These are phyloP conservation scores for Talaromyces funiculosus DNA, from an alignment of 2,329 filamentous ascomycete species.

Conservation along the genomic window DNA sequence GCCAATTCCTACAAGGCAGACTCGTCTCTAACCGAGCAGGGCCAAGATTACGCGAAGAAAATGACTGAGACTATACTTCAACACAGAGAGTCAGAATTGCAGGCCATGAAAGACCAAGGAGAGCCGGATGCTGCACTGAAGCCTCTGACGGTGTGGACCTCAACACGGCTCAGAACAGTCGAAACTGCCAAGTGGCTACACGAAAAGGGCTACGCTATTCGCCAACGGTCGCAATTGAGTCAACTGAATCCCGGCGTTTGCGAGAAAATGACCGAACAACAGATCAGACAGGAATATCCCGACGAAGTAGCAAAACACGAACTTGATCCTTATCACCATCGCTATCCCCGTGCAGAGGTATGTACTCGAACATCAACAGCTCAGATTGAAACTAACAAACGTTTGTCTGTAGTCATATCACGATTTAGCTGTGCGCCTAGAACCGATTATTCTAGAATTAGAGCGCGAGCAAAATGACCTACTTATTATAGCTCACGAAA, in stretches of 20 bases:
- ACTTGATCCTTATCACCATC: constrained; percentile 90
- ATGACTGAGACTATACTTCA: constrained; percentile 79
- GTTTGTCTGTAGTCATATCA: constrained; percentile 72
- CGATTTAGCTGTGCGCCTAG: constrained; percentile 92
- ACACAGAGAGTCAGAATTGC: constrained; percentile 76
- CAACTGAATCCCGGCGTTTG: constrained; percentile 95
- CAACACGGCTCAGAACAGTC: constrained; percentile 80
- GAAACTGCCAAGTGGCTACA: constrained; percentile 83
- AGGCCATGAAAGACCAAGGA: constrained; percentile 61
- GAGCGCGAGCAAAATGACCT: constrained; percentile 96
- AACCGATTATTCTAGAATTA: constrained; percentile 94
- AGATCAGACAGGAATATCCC: constrained; percentile 75
- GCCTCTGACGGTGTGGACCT: constrained; percentile 89
- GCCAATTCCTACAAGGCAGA: constrained; percentile 91
- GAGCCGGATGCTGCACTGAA: constrained; percentile 65
- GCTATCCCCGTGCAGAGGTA: constrained; percentile 91
- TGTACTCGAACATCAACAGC: constrained; percentile 18
- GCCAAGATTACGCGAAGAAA: constrained; percentile 71
- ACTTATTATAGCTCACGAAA: constrained; percentile 97
- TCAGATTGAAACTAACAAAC: constrained; percentile 8
- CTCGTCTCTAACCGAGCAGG: constrained; percentile 73
- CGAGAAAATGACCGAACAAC: constrained; percentile 81
- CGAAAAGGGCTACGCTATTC: constrained; percentile 73
- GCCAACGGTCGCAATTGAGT: constrained; percentile 92
- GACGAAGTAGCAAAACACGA: constrained; percentile 92